These are phyloP conservation scores for Chrysosporium queenslandicum DNA, from an alignment of 2,329 filamentous ascomycete species.

Conservation along the genomic window DNA sequence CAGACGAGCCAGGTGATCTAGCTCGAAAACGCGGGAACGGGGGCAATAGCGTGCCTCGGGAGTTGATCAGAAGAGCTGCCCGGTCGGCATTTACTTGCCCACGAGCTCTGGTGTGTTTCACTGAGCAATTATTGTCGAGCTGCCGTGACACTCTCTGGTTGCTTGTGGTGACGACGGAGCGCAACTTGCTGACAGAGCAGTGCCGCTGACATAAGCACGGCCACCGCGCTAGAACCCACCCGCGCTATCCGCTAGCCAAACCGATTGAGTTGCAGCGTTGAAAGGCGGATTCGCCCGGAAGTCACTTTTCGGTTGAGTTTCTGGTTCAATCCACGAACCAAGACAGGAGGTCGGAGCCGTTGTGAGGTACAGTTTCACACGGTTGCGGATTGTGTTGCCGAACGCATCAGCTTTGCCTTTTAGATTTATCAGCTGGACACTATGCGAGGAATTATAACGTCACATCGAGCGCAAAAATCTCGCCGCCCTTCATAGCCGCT, in stretches of 20 bases:
- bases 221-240: background rate
- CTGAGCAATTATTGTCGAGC: background rate
- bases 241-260: background rate
- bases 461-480: background rate
- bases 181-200: background rate
- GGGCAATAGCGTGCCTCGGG: too few species aligned
- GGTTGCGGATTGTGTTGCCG: constrained; percentile 3
- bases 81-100: background rate
- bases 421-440: background rate
- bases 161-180: background rate
- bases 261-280: background rate
- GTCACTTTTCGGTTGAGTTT: background rate
- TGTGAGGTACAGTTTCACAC: background rate
- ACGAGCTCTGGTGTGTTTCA: background rate
- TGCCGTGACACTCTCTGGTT: too few species aligned
- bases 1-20: too few species aligned
- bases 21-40: too few species aligned
- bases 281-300: background rate
- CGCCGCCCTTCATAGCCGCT: background rate
- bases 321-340: background rate
- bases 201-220: background rate
- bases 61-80: too few species aligned
- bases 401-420: background rate
- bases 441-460: background rate
- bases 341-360: background rate